Percentiles rank a stretch among this genome's conserved stretches.
phyloP scores from a whole-genome alignment of 768 basidiomycete genomes.

The Hypsizygus marmoreus region DNA sequence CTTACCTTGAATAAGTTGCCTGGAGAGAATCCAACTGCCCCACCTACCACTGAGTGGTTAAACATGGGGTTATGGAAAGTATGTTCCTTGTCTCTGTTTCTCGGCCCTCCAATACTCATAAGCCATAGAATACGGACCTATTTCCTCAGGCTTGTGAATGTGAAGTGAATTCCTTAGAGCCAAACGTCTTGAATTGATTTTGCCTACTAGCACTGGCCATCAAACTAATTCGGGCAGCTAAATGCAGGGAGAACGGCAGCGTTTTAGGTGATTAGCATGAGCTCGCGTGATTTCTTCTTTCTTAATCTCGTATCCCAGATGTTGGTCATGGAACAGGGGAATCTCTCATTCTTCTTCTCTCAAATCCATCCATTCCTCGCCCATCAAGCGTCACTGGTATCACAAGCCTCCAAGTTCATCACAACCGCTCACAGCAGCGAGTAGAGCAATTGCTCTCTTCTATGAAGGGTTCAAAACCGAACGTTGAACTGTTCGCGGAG shows the following conservation, averaged over 20 bases:
- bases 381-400: conserved; percentile 56
- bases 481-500: conserved; percentile 43
- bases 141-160: conserved; percentile 69
- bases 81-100: conserved; percentile 9
- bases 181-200: neutral
- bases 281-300: conserved; percentile 1
- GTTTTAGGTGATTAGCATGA: conserved; percentile 63
- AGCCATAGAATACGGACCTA: conserved; percentile 42
- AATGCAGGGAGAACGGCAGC: conserved; percentile 39
- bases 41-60: conserved; percentile 64
- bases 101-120: too few species aligned
- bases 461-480: conserved; percentile 18
- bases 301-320: conserved; percentile 38
- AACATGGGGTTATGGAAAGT: conserved; percentile 77
- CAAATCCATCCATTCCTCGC: conserved; percentile 43
- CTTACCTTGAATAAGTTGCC: conserved; percentile 49
- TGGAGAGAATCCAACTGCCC: conserved; percentile 26
- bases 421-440: conserved; percentile 45
- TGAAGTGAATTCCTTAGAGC: conserved; percentile 18
- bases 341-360: conserved; percentile 58
- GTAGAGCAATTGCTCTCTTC: conserved; percentile 30
- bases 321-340: conserved; percentile 73
- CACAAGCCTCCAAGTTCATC: conserved; percentile 53
- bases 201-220: conserved; percentile 43
- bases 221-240: conserved; percentile 47